Base-by-base conservation (phyloP, 768 basidiomycete species). In the Holtermannia corniformis region DNA sequence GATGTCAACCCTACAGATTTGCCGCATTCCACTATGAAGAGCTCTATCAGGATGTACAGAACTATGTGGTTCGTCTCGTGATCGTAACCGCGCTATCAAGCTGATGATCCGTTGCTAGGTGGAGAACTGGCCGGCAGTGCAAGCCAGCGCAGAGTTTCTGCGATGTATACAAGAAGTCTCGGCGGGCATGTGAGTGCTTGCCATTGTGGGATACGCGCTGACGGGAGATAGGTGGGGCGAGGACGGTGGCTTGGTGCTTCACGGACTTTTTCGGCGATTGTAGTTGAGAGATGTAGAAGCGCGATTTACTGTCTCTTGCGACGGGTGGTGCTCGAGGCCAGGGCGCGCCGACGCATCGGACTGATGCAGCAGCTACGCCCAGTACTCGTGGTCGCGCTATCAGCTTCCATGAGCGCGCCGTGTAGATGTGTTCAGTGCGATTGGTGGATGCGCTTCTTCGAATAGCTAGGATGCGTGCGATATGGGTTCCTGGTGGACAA, bases 11-110 rank as follows among this genome's bases (percentile, higher is more conserved):
- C 12, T 12, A 40, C 48, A 43, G 60, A 20, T 49, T 53, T 3
- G 52, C 63, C 25, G 58, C 51, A n/a, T 50, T 54, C 37, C 26
- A 40, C 25, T 54, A 28, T 49, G 45, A 57, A 44, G 50, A 40
- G 14, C 48, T 61, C 16, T 60, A 55, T 50, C 46, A 51, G 16
- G 24, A 59, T 28, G 46, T 56, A 0, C 57, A 83, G 79, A 84
- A 86, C 64, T 87, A 81, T 55, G 81, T 86, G 21, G 82, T 86
- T 45, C 48, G 59, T 49, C 21, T 26, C n/a, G 49, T 51, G 16
- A 43, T 41, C 23, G 5, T 43, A 28, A n/a, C 7, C 48, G 16
- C 13, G 13, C 41, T 27, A 5, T 4, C 37, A 16, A 5, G 12
- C 42, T 19, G 21, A 12, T 50, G n/a, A 23, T 50, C 12, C 13